Conservation (phyloP, 108 stramenopile genomes). For the Craspedostauros australis region DNA sequence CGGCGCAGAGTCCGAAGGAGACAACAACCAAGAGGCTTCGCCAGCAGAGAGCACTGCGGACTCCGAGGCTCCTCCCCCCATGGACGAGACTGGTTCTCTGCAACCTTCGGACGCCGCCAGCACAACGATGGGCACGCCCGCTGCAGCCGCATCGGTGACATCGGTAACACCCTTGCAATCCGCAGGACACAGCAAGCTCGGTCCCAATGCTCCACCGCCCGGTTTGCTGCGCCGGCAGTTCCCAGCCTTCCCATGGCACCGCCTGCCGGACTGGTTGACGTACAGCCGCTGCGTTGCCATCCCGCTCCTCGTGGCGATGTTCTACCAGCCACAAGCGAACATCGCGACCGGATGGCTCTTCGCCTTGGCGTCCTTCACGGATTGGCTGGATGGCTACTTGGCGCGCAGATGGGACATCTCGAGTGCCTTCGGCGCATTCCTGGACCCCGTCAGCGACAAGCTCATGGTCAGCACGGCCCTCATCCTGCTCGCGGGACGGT, state of each 20-base stretch:
- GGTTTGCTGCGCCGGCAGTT: constrained; percentile 53
- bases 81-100: too few species aligned
- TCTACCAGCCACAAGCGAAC: constrained; percentile 27
- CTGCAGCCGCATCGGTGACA: too few species aligned
- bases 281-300: constrained; percentile 71
- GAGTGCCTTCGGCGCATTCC: constrained; percentile 85
- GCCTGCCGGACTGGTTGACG: constrained; percentile 67
- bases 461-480: constrained; percentile 90
- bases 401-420: constrained; percentile 78
- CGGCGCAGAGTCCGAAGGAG: too few species aligned
- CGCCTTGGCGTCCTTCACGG: constrained; percentile 72
- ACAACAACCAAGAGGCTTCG: too few species aligned
- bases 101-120: background rate
- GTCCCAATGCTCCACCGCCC: constrained; percentile 52
- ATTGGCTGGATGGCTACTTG: constrained; percentile 91
- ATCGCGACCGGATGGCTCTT: constrained; percentile 39
- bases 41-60: too few species aligned
- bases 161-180: too few species aligned
- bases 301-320: constrained; percentile 46
- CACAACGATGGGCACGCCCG: background rate
- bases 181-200: too few species aligned
- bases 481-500: constrained; percentile 75
- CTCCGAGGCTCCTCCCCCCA: too few species aligned
- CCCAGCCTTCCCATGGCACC: constrained; percentile 60
- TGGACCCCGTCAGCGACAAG: constrained; percentile 98